These are phyloP conservation scores for Puccinia triticina DNA, from an alignment of 1,284 basidiomycete species.

Conservation along the genomic window DNA sequence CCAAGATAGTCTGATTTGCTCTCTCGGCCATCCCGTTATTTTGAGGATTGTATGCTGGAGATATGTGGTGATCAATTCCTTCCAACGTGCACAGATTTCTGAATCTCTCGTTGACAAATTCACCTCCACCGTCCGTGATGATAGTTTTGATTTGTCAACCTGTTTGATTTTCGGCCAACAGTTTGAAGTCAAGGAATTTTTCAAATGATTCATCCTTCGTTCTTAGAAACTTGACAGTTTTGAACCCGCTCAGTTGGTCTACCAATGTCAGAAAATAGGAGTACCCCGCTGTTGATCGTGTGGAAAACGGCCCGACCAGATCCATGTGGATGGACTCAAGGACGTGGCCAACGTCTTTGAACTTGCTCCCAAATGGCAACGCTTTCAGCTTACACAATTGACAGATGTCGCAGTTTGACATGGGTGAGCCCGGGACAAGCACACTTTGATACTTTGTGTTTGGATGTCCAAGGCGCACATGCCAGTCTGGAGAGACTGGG, in stretches of 20 bases:
- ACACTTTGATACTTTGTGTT: neutral
- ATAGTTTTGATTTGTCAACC: neutral
- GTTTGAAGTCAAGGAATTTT: neutral
- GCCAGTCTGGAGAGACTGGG: neutral
- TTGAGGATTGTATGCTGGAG: slow-evolving; percentile 10
- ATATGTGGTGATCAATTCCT: neutral
- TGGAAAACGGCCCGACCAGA: neutral
- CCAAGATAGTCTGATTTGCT: neutral
- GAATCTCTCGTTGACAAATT: neutral
- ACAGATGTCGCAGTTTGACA: neutral
- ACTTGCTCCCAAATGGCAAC: neutral
- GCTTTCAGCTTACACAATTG: neutral
- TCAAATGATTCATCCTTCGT: neutral
- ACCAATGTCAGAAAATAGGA: slow-evolving; percentile 4
- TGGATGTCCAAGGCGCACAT: neutral
- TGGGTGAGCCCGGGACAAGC: neutral
- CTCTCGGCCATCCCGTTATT: neutral
- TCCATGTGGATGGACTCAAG: slow-evolving; percentile 18
- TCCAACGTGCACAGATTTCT: neutral
- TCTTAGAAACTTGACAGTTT: neutral
- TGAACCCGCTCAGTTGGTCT: neutral
- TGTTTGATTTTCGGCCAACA: neutral
- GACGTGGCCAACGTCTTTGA: neutral
- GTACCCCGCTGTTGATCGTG: neutral
- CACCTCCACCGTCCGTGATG: neutral